Base-by-base conservation (phyloP, 2,329 filamentous ascomycete genomes). In the Penicillium verrucosum region DNA sequence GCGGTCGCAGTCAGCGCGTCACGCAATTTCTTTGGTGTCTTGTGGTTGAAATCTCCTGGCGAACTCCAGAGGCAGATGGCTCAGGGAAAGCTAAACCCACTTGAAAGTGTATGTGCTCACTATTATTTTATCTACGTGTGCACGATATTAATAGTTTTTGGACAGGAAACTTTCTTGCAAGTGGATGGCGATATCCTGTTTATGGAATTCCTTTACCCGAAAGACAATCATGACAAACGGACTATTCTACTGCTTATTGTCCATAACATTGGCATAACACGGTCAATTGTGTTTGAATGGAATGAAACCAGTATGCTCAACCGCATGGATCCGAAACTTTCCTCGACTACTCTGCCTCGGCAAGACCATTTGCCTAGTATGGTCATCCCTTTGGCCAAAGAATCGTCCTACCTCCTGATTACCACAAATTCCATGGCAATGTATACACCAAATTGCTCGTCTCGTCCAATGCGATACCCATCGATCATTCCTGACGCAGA, bases 161-260 rank as follows among this genome's bases (percentile, higher is more conserved):
- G 45, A 34, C 51, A 80, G 77, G 78, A 80, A 65, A 72, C 70
- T n/a, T 78, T 78, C 48, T 77, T 80, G 58, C 69, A 72, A 44
- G 78, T 91, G 8, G 82, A 86, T 8, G 92, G 90, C 1, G 80
- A 87, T n/a, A 90, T 97, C 54, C 81, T 93, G 65, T 89, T 90
- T 64, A 87, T 97, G 80, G 89, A 92, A 23, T 99, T 97, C 62
- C 80, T 99, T 3, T 85, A 89, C 57, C 89, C 92, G 8, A 80
- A 81, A 10, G 74, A 82, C 0, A 81, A 85, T 51, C 86, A 92
- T 58, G 81, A 85, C 10, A 80, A 86, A 52, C 86, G 87, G 64
- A 83, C 95, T 42, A 87, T 95, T n/a, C 80, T 97, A 4, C 77
- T 96, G 11, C 76, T 96, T 23, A 72, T 88, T 21, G 72, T 85